phyloP scores from a whole-genome alignment of 345 rosid genomes.

The Citrus reticulata region DNA sequence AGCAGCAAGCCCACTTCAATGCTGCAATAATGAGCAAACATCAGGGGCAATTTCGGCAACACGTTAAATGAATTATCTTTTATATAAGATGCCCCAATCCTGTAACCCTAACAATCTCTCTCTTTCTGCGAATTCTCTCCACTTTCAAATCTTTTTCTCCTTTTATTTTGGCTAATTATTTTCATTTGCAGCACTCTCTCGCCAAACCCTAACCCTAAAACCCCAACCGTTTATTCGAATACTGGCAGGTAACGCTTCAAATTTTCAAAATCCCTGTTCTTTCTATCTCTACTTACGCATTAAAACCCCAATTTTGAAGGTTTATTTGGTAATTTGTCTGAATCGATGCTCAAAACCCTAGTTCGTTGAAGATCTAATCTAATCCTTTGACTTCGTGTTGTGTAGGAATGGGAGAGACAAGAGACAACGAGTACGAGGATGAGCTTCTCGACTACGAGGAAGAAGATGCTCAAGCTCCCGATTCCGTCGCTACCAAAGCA shows the following conservation, averaged over 20 bases:
- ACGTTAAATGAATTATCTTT: not conserved
- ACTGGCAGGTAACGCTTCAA: constrained; percentile 31
- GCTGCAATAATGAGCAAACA: not conserved
- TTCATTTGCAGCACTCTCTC: constrained; percentile 36
- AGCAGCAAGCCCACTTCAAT: not conserved
- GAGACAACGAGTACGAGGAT: constrained; percentile 99
- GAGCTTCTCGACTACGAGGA: constrained; percentile 98
- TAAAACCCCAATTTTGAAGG: constrained; percentile 10
- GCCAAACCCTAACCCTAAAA: constrained; percentile 42
- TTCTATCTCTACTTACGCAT: not conserved
- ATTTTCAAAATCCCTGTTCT: not conserved
- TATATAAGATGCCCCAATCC: not conserved
- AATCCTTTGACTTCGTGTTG: not conserved
- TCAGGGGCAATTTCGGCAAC: constrained; percentile 21
- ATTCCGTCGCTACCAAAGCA: constrained; percentile 58
- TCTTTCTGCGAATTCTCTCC: not conserved
- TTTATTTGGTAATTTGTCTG: not conserved
- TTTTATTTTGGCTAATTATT: constrained; percentile 27
- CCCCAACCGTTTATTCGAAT: not conserved
- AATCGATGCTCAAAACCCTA: not conserved
- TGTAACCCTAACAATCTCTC: constrained; percentile 1
- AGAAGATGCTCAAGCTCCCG: constrained; percentile 85
- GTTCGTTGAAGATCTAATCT: constrained; percentile 5
- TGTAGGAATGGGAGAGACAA: constrained; percentile 76
- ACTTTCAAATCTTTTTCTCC: constrained; percentile 4